Conservation (phyloP, 257 asterid species). For the Paulownia fortunei region DNA sequence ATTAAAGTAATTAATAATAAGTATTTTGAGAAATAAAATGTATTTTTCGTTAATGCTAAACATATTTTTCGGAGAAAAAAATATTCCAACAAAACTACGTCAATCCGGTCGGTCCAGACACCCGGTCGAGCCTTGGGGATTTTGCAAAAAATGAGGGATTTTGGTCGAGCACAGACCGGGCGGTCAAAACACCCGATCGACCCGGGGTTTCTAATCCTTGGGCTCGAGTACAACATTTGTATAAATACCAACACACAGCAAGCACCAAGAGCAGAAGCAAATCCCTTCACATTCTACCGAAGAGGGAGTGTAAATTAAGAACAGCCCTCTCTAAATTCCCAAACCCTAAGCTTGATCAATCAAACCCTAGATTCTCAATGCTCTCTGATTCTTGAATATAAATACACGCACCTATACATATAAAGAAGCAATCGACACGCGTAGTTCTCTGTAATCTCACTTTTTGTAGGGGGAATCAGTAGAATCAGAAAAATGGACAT, state of each 20-base stretch:
- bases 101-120: no score
- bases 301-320: constrained; percentile 9
- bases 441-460: constrained; percentile 6
- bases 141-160: no score
- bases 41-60: no score
- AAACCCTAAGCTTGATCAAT: constrained; percentile 30
- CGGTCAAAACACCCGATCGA: no score
- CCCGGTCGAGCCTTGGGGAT: no score
- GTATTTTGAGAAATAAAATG: no score
- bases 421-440: neutral
- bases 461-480: constrained; percentile 16
- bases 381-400: neutral
- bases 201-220: neutral
- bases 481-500: constrained; percentile 61
- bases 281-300: neutral
- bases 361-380: constrained; percentile 31
- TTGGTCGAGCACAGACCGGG: no score
- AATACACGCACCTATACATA: neutral
- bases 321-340: constrained; percentile 13
- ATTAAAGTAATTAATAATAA: no score
- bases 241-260: neutral
- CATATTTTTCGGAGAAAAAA: no score
- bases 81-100: no score
- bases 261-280: neutral
- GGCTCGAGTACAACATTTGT: neutral